These are phyloP conservation scores for Pisolithus sp. DNA, from an alignment of 768 basidiomycete species.

Conservation along the genomic window DNA sequence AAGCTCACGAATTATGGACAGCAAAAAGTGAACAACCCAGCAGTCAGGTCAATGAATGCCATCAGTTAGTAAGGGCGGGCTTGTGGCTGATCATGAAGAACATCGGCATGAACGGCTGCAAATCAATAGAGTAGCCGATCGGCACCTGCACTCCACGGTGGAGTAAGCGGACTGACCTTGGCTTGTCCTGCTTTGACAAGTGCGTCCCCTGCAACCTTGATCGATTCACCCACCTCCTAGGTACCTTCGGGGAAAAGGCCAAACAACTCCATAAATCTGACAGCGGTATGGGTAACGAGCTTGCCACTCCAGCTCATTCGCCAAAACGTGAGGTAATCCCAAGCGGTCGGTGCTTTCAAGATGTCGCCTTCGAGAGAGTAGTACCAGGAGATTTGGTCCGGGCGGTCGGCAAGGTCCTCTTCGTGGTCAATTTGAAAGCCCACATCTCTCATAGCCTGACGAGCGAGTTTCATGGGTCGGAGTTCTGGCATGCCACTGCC, in stretches of 20 bases:
- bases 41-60: background rate
- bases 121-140: constrained; percentile 2
- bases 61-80: constrained; percentile 23
- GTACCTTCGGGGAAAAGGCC: constrained; percentile 90
- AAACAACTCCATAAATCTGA: constrained; percentile 71
- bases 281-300: constrained; percentile 75
- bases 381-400: constrained; percentile 81
- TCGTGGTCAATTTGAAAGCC: constrained; percentile 86
- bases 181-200: constrained; percentile 80
- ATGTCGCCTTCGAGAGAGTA: constrained; percentile 96
- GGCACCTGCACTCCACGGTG: background rate
- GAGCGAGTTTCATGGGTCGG: constrained; percentile 66
- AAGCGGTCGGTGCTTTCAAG: constrained; percentile 83
- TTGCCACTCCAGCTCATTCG: constrained; percentile 86
- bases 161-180: constrained; percentile 47
- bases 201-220: constrained; percentile 75
- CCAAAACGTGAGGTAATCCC: constrained; percentile 87
- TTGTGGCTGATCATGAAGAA: constrained; percentile 64
- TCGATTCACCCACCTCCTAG: constrained; percentile 77
- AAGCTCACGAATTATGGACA: background rate
- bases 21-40: no score
- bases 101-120: constrained; percentile 84
- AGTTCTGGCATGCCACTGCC: constrained; percentile 98
- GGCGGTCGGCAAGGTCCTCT: constrained; percentile 86
- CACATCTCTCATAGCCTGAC: constrained; percentile 73